phyloP scores from a whole-genome alignment of 441 rosid genomes.

The Lepidium campestre region DNA sequence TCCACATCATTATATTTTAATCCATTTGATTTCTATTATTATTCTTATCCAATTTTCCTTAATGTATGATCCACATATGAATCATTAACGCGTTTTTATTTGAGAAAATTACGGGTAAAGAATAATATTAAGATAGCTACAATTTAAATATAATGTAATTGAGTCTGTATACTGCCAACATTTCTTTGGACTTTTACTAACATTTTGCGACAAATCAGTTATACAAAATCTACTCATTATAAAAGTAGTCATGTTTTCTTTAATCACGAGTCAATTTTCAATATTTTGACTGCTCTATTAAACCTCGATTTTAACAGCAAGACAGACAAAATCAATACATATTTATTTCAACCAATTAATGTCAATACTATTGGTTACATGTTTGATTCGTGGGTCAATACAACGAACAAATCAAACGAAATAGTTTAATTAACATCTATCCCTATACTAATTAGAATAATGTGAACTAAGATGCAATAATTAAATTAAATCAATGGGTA shows the following conservation, averaged over 20 bases:
- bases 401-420: neutral
- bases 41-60: constrained; percentile 11
- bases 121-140: neutral
- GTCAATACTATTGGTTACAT: neutral
- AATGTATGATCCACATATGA: constrained; percentile 10
- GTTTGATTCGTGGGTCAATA: constrained; percentile 1
- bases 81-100: constrained; percentile 20
- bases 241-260: neutral
- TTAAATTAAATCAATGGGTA: neutral
- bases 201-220: constrained; percentile 3
- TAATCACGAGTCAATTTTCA: neutral
- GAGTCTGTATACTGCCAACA: neutral
- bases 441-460: neutral
- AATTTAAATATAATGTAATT: neutral
- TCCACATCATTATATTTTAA: constrained; percentile 2
- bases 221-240: neutral
- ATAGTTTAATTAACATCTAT: neutral
- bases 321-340: neutral
- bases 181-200: neutral
- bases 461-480: neutral
- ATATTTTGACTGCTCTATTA: neutral
- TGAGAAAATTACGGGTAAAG: constrained; percentile 16
- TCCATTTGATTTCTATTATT: neutral
- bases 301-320: neutral
- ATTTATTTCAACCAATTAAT: neutral